phyloP scores from a whole-genome alignment of 164 flowering plant species.

The Sextonia rubra region DNA sequence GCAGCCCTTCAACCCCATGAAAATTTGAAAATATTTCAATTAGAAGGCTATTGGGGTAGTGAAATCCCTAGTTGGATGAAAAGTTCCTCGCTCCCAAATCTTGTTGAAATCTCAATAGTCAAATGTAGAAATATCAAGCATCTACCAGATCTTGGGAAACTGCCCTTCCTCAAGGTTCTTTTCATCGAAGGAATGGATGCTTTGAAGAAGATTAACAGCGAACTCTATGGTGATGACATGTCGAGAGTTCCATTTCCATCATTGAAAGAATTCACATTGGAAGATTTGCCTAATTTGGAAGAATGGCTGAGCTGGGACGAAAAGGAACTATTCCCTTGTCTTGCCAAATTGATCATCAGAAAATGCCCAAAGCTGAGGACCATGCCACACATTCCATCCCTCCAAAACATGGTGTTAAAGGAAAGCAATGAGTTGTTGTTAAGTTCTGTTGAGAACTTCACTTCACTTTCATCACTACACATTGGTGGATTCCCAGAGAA shows the following conservation, averaged over 20 bases:
- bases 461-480: not conserved
- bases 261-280: not conserved
- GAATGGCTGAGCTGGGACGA: not conserved
- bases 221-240: not conserved
- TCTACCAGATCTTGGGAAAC: conserved; percentile 20
- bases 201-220: not conserved
- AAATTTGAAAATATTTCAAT: conserved; percentile 12
- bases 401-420: too few relatives aligned
- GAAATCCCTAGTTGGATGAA: conserved; percentile 23
- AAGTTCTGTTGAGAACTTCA: not conserved
- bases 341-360: not conserved
- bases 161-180: conserved; percentile 20
- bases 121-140: conserved; percentile 16
- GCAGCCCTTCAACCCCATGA: conserved; percentile 19
- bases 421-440: not conserved
- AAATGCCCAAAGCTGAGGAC: not conserved
- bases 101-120: conserved; percentile 6
- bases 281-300: not conserved
- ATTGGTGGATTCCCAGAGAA: not conserved
- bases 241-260: not conserved
- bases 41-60: conserved; percentile 18
- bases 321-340: not conserved
- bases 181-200: not conserved
- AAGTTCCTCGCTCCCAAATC: conserved; percentile 2
- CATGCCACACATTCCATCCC: not conserved